phyloP scores from a whole-genome alignment of 352 stramenopile genomes.

The Plasmopara halstedii region DNA sequence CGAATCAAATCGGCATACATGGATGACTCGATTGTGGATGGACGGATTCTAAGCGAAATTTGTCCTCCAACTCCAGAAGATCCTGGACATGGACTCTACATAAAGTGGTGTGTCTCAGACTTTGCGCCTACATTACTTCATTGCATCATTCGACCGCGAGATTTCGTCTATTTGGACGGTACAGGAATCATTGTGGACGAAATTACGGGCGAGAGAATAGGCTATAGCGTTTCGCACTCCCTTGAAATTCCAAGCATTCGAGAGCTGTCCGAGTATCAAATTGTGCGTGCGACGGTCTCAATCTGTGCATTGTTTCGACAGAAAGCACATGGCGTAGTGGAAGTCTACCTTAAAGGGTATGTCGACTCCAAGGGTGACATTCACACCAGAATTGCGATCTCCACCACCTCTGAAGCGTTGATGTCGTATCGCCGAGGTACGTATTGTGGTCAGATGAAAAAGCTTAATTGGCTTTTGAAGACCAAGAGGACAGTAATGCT shows the following conservation, averaged over 20 bases:
- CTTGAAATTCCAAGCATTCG: conserved; percentile 25
- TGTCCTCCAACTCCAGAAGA: conserved; percentile 20
- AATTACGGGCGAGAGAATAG: conserved; percentile 29
- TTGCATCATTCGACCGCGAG: conserved; percentile 22
- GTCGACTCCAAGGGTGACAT: conserved; percentile 23
- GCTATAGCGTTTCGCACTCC: conserved; percentile 31
- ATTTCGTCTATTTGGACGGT: conserved; percentile 40
- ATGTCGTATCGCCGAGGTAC: conserved; percentile 24
- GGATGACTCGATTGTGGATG: conserved; percentile 26
- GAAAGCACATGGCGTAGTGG: conserved; percentile 19
- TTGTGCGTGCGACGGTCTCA: conserved; percentile 35
- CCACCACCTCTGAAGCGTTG: conserved; percentile 21
- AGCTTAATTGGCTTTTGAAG: conserved; percentile 46
- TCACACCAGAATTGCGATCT: conserved; percentile 22
- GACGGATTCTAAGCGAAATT: conserved; percentile 23
- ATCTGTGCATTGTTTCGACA: conserved; percentile 31
- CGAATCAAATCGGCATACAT: conserved; percentile 27
- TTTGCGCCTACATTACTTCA: conserved; percentile 22
- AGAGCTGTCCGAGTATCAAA: conserved; percentile 27
- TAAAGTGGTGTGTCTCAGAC: conserved; percentile 36
- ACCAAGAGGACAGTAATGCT: conserved; percentile 16
- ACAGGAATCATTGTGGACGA: conserved; percentile 31
- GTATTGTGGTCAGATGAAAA: conserved; percentile 54
- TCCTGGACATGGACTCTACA: conserved; percentile 18
- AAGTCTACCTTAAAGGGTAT: conserved; percentile 28